Percentiles rank a stretch among this genome's conserved stretches.
phyloP scores from a whole-genome alignment of 441 rosid genomes.

The Erodium chrysanthum region DNA sequence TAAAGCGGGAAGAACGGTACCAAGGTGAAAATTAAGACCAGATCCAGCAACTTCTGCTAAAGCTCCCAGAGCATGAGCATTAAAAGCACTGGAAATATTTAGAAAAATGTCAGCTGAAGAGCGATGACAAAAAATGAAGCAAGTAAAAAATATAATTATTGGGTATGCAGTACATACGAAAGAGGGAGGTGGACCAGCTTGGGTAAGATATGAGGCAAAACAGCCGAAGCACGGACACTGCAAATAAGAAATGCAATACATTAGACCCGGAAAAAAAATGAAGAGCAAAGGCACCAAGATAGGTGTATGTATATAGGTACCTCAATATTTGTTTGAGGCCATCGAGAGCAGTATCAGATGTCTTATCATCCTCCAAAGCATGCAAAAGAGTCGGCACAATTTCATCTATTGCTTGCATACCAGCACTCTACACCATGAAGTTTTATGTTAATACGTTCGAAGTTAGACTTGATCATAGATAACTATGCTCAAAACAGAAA shows the following conservation, averaged over 20 bases:
- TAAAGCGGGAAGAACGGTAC: conserved; percentile 86
- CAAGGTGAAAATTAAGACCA: conserved; percentile 82
- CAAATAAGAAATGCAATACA: conserved; percentile 21
- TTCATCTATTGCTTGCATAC: conserved; percentile 99
- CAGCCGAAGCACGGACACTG: conserved; percentile 97
- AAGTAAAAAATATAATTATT: conserved; percentile 11
- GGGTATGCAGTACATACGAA: conserved; percentile 50
- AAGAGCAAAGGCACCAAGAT: conserved; percentile 8
- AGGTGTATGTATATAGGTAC: conserved; percentile 26
- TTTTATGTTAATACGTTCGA: background rate
- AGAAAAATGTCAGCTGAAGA: conserved; percentile 18
- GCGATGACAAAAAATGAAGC: conserved; percentile 3
- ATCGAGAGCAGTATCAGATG: conserved; percentile 88
- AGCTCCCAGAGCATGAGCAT: conserved; percentile 98
- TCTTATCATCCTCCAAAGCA: conserved; percentile 90
- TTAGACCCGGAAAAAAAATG: conserved; percentile 13
- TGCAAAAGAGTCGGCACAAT: conserved; percentile 90
- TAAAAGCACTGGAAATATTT: conserved; percentile 60
- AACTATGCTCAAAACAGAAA: conserved; percentile 17
- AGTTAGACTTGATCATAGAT: conserved; percentile 5
- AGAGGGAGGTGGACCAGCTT: conserved; percentile 90
- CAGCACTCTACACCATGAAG: conserved; percentile 67
- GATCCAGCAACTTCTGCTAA: conserved; percentile 97
- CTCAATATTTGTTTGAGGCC: conserved; percentile 97
- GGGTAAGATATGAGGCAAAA: conserved; percentile 96